Evolutionary conservation across 2,329 filamentous ascomycete genomes (phyloP), one percentile per base, ranked within the genome.

Genomic region (Acephala macrosclerotiorum): DNA sequence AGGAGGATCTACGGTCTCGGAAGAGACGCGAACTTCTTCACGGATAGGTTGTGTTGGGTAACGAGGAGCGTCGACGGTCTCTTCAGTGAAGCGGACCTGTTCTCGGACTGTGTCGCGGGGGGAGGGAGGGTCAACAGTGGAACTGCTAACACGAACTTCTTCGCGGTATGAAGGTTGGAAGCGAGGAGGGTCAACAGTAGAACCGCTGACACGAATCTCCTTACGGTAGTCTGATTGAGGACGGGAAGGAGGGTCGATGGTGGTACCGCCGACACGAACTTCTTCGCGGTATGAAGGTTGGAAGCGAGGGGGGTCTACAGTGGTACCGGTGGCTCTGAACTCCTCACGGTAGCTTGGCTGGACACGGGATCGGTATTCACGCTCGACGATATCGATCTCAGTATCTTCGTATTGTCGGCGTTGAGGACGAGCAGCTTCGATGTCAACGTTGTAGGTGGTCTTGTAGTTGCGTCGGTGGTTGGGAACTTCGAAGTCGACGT

Each of bases 351-450:
- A 77, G 76, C 77, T 79, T 72, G 85, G 82, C 73, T 87, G 85
- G 79, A 83, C 82, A 71, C 85, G 86, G 77, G 87, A 80, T 76
- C 88, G 87, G 79, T 89, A 90, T 80, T 89, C 83, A 80, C 85
- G 86, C 80, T 91, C 88, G 76, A 86, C 86, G 72, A 85, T 78
- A 80, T 91, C 88, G 78, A 90, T 83, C 60, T 75, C 68, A 22
- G 75, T 69, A 45, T 72, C 72, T 70, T 72, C 64, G 36, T 68
- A 68, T 65, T 74, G 71, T 64, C 68, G 71, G 47, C 69, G 72
- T 63, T 71, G 68, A 22, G 67, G 67, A 70, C 63, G 55, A 58
- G 65, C 71, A 69, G 61, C 63, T 66, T 73, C 61, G 72, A 75
- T 64, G 42, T 68, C 68, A 64, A 71, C 65, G 60, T 69, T 35